Conservation (phyloP, 1,284 basidiomycete genomes). For the Fistulinella cinereoalba region DNA sequence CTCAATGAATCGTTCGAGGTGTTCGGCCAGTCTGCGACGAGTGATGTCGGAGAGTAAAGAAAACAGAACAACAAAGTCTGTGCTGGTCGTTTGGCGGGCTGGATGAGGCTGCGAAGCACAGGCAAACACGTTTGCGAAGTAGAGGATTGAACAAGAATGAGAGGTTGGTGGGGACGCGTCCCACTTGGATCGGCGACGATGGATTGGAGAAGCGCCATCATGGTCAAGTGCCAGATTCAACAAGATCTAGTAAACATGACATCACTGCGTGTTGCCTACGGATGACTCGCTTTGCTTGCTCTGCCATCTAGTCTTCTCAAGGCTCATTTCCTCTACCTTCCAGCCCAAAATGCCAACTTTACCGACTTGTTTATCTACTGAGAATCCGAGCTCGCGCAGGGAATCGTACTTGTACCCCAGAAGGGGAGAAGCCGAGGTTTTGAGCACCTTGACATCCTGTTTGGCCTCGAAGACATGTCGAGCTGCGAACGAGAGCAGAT, state of each 20-base stretch:
- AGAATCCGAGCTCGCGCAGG: slow-evolving; percentile 53
- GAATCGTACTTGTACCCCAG: slow-evolving; percentile 48
- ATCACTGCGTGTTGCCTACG: slow-evolving; percentile 5
- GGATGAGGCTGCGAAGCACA: slow-evolving; percentile 47
- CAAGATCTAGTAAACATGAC: too few relatives aligned
- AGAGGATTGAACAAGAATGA: slow-evolving; percentile 66
- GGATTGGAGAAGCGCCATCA: slow-evolving; percentile 39
- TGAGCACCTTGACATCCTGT: slow-evolving; percentile 43
- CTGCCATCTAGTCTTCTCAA: slow-evolving; percentile 27
- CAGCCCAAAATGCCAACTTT: slow-evolving; percentile 54
- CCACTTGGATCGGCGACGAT: slow-evolving; percentile 30
- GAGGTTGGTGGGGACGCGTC: slow-evolving; percentile 39
- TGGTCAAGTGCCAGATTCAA: too few relatives aligned
- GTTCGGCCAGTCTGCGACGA: slow-evolving; percentile 27
- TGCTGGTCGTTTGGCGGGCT: slow-evolving; percentile 24
- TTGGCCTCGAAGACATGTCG: slow-evolving; percentile 52
- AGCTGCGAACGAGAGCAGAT: slow-evolving; percentile 61
- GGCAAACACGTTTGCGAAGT: slow-evolving; percentile 60
- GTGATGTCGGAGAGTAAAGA: slow-evolving; percentile 52
- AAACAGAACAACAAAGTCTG: slow-evolving; percentile 56
- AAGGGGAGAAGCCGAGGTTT: slow-evolving; percentile 49
- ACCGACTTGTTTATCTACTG: slow-evolving; percentile 39
- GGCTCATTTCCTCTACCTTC: slow-evolving; percentile 39
- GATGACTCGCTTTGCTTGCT: slow-evolving; percentile 4
- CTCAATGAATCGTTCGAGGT: slow-evolving; percentile 33